Evolutionary conservation across 2,329 filamentous ascomycete species (phyloP), one percentile per base, ranked within the genome.

Genomic region (Coniochaeta sp.): DNA sequence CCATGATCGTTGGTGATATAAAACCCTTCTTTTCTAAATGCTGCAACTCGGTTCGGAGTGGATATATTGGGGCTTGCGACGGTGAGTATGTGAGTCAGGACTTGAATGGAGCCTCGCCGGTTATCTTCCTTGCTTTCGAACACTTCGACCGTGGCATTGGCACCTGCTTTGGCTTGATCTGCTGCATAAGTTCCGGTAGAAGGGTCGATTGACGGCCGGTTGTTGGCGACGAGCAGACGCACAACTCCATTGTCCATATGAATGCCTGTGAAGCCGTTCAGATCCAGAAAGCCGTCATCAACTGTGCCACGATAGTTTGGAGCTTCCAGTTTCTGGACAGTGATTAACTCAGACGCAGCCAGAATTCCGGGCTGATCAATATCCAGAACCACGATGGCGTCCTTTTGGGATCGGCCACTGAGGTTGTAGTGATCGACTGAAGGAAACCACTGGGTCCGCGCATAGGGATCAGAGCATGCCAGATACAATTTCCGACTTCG

Each of bases 221-320:
- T 62, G 60, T 72, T 70, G 38, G 68, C 60, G 17, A 70, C 24
- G 43, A 67, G 64, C 17, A 72, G 58, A 28, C 67, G 61, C 8
- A 70, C 34, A 8, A n/a, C 55, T 9, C 60, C 62, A 4, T 63
- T 62, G 11, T 60, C 58, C n/a, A 62, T 57, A n/a, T 73, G 71
- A 0, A 68, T 26, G 0, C 68, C 74, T 0, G 66, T 64, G 9
- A 76, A 67, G 1, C 74, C 72, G 8, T 65, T 62, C 6, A 74
- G 43, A 24, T 69, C 62, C 3, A 75, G 62, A 0, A 70, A 61
- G 0, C 67, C 69, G 34, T 75, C 72, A 6, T 69, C 70, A 4
- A 62, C 62, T 0, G 69, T 71, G 0, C 73, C 73, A 3, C 63
- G 24, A 33, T 68, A 75, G 0, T 61, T 69, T 0, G 65, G 60